Conservation (phyloP, 805 yeast species). For the Candida fluviatilis region DNA sequence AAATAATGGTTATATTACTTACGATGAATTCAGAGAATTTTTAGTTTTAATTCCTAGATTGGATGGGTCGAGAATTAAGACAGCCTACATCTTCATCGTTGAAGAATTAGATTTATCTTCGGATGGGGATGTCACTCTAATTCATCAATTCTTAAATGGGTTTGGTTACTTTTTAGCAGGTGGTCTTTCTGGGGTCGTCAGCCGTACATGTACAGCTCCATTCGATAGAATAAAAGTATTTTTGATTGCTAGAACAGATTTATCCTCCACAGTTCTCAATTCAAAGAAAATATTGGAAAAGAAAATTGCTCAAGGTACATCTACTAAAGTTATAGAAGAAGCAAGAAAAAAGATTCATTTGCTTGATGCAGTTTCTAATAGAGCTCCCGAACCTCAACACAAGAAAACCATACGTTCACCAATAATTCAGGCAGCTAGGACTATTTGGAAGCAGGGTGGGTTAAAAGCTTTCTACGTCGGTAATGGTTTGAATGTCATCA, state of each 20-base stretch:
- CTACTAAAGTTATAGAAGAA: conserved; percentile 31
- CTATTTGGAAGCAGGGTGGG: conserved; percentile 87
- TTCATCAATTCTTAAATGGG: conserved; percentile 74
- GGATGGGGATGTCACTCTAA: conserved; percentile 89
- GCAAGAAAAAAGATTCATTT: conserved; percentile 25
- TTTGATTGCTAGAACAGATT: conserved; percentile 84
- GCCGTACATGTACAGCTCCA: conserved; percentile 96
- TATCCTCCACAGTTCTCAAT: conserved; percentile 64
- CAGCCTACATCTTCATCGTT: conserved; percentile 77
- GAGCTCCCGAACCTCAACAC: conserved; percentile 37
- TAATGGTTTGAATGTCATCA: conserved; percentile 87
- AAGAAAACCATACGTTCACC: conserved; percentile 61
- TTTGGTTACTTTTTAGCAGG: conserved; percentile 92
- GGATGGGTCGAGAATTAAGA: conserved; percentile 69
- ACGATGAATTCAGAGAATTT: conserved; percentile 82
- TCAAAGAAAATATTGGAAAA: conserved; percentile 44
- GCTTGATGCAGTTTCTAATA: conserved; percentile 22
- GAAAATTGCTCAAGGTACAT: conserved; percentile 32
- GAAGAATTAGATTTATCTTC: conserved; percentile 79
- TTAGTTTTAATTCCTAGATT: conserved; percentile 77
- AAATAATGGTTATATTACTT: conserved; percentile 66
- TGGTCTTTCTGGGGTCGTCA: conserved; percentile 91
- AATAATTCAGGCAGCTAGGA: conserved; percentile 70
- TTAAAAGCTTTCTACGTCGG: conserved; percentile 87
- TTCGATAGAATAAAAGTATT: conserved; percentile 93